Conservation (phyloP, 495 filamentous ascomycete genomes). For the Rhypophila decipiens region DNA sequence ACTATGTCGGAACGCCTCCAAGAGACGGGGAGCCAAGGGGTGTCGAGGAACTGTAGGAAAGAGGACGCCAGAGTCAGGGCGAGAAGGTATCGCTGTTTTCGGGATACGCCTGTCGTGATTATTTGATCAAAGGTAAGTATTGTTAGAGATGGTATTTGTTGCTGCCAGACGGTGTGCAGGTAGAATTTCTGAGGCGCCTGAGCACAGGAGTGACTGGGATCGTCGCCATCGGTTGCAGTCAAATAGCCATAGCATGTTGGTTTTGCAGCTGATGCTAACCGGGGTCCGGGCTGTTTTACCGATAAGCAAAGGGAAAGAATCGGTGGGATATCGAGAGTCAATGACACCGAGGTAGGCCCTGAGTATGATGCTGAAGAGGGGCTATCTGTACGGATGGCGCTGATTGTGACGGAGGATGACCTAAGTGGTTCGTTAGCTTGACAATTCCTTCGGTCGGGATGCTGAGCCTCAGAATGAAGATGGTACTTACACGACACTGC, state of each 20-base stretch:
- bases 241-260: slow-evolving; percentile 9
- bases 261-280: neutral
- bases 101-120: slow-evolving; percentile 3
- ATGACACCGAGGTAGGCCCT: too few relatives aligned
- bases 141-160: neutral
- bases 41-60: slow-evolving; percentile 14
- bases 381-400: too few relatives aligned
- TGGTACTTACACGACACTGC: neutral
- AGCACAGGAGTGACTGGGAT: too few relatives aligned
- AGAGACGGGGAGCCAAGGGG: slow-evolving; percentile 10
- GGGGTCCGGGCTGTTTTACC: neutral
- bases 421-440: too few relatives aligned
- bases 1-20: slow-evolving; percentile 3
- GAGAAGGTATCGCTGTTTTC: slow-evolving; percentile 7
- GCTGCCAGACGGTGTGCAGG: slow-evolving; percentile 7
- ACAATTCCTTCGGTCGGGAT: too few relatives aligned
- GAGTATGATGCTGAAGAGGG: too few relatives aligned
- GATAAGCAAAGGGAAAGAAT: neutral
- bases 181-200: slow-evolving; percentile 11
- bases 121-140: slow-evolving; percentile 12
- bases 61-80: slow-evolving; percentile 15
- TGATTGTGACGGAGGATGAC: too few relatives aligned
- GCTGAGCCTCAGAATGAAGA: neutral
- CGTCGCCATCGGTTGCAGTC: neutral
- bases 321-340: neutral